Evolutionary conservation across 305 asterid species (phyloP).

Genomic region (Fraxinus angustifolia): DNA sequence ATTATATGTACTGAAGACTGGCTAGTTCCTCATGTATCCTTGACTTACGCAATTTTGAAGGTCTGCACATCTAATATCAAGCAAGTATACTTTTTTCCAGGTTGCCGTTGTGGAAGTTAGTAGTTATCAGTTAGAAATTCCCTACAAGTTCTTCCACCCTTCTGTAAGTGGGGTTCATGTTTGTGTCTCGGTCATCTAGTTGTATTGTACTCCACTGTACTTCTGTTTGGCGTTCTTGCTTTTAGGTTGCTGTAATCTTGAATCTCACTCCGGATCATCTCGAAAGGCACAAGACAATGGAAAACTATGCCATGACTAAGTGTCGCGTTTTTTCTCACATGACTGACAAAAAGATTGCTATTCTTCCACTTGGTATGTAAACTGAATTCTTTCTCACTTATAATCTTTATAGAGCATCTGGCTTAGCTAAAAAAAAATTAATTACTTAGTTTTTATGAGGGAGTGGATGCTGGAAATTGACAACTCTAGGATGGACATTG

Average conservation of each 20-base stretch:
- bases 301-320: conserved; percentile 33
- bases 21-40: neutral
- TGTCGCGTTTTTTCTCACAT: conserved; percentile 26
- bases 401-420: neutral
- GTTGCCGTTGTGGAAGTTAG: conserved; percentile 45
- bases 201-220: neutral
- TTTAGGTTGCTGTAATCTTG: conserved; percentile 36
- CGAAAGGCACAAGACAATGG: conserved; percentile 43
- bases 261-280: conserved; percentile 50
- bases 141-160: conserved; percentile 31
- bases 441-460: neutral
- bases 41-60: neutral
- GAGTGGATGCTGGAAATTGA: neutral
- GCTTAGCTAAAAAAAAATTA: neutral
- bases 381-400: neutral
- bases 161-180: conserved; percentile 22
- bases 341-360: conserved; percentile 32
- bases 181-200: neutral
- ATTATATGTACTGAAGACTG: neutral
- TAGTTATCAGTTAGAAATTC: conserved; percentile 48
- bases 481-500: neutral
- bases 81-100: conserved; percentile 20
- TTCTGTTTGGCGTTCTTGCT: neutral
- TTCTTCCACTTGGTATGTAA: conserved; percentile 36
- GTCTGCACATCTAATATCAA: neutral